A percentile compares a stretch with the other conserved stretches of the same genome.
phyloP scores from a whole-genome alignment of 164 flowering plant species.

The Vitis cinerea region DNA sequence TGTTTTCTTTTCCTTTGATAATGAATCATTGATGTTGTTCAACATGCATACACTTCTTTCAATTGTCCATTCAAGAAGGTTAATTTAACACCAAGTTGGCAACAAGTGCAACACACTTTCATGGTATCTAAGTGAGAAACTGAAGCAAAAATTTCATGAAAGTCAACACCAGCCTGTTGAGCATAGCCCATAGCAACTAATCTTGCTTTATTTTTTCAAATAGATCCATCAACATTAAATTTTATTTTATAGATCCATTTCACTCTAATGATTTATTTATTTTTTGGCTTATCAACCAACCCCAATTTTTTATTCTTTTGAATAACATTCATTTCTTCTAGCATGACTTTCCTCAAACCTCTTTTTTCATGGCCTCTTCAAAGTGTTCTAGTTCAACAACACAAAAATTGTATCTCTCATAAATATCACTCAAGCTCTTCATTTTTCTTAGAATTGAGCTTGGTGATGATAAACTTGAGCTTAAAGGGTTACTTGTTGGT shows the following conservation, averaged over 20 bases:
- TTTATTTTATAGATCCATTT: constrained; percentile 2
- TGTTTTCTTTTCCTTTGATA: no score
- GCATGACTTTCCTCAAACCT: not conserved
- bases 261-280: not conserved
- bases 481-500: no score
- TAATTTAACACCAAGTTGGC: constrained; percentile 11
- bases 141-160: not conserved
- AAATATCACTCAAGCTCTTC: no score
- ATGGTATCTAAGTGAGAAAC: not conserved
- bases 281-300: not conserved
- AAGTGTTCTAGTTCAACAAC: not conserved
- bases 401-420: no score
- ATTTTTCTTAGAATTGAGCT: no score
- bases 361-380: not conserved
- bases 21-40: no score
- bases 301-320: constrained; percentile 1
- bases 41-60: not conserved
- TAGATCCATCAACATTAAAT: not conserved
- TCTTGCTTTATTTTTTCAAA: constrained; percentile 1
- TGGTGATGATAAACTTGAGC: no score
- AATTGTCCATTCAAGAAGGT: constrained; percentile 3
- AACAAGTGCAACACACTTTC: not conserved
- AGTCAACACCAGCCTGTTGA: not conserved
- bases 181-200: constrained; percentile 2
- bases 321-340: not conserved